phyloP scores from a whole-genome alignment of 2,329 filamentous ascomycete species.

The Trematosphaeria pertusa region DNA sequence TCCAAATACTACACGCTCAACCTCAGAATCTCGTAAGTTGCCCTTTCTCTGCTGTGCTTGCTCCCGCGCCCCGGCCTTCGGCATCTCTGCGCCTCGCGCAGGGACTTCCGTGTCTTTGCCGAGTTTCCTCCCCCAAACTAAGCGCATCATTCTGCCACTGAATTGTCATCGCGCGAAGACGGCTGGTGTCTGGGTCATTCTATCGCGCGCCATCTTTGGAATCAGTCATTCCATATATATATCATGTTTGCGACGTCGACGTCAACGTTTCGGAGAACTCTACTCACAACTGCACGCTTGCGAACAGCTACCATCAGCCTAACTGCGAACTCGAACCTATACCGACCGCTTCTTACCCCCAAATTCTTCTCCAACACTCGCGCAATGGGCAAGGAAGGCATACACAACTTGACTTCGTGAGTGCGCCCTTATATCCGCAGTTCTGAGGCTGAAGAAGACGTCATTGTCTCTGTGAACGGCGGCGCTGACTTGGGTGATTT shows the following conservation, averaged over 20 bases:
- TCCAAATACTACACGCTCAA: slow-evolving; percentile 19
- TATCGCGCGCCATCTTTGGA: slow-evolving; percentile 44
- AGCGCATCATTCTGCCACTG: slow-evolving; percentile 26
- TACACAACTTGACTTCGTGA: slow-evolving; percentile 58
- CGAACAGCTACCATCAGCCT: slow-evolving; percentile 41
- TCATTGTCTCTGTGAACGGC: slow-evolving; percentile 13
- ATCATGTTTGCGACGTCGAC: slow-evolving; percentile 50
- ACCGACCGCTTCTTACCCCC: slow-evolving; percentile 42
- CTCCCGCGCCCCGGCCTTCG: slow-evolving; percentile 4
- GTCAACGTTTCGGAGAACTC: slow-evolving; percentile 41
- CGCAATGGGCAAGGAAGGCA: slow-evolving; percentile 54
- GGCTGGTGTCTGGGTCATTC: slow-evolving; percentile 39
- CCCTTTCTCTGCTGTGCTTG: slow-evolving; percentile 8
- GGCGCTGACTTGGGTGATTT: slow-evolving; percentile 14
- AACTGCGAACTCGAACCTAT: slow-evolving; percentile 38
- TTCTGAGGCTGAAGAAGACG: slow-evolving; percentile 13
- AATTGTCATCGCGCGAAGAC: slow-evolving; percentile 40
- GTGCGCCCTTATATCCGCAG: slow-evolving; percentile 25
- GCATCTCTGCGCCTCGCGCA: slow-evolving; percentile 26
- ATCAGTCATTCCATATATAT: slow-evolving; percentile 42
- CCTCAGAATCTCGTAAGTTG: slow-evolving; percentile 35
- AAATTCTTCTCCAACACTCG: slow-evolving; percentile 51
- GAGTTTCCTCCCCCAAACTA: slow-evolving; percentile 28
- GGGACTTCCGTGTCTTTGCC: slow-evolving; percentile 37
- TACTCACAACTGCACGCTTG: slow-evolving; percentile 51